Base-by-base conservation (phyloP, 257 asterid species). In the Ligustrum vulgare region DNA sequence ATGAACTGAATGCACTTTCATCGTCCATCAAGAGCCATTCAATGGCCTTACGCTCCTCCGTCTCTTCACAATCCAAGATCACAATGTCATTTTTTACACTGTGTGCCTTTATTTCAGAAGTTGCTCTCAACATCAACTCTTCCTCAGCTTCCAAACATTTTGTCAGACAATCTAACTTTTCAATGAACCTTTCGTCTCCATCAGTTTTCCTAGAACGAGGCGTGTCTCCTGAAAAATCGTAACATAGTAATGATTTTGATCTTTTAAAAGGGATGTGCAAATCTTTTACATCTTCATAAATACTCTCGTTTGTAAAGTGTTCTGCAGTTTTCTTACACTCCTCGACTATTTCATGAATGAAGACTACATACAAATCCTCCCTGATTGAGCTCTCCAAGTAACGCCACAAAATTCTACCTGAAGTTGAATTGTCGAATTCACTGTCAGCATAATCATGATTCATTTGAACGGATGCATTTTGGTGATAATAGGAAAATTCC, bases 1-100 rank as follows among this genome's bases (percentile, higher is more conserved):
- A 87, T 22, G 88, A 80, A 43, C 77, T 80, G 77, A 85, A 84
- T 28, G 82, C 79, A 51, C 84, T 77, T 36, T 81, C 90, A 4
- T 86, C 90, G 8, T 85, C 90, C 0, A 81, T 84, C 76, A 88
- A 77, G 74, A 85, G 37, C 89, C 90, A 89, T 23, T 87, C 76
- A 13, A 83, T 83, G 18, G 85, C 86, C 23, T 80, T 37, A 0
- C 86, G 82, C 78, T 91, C 94, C 10, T 88, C 86, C 36, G 67
- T n/a, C 80, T 86, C 90, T 63, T 88, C 89, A 16, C 81, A 85
- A 54, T 83, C 77, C 34, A 73, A 76, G 76, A 77, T 86, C 72
- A 82, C 86, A 35, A 80, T 79, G 70, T 71, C 86, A 72, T 81
- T 80, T 39, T 68, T 76, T 16, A 47, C 87, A 13, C 78, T 82